Conservation (phyloP, 2,329 filamentous ascomycete species). For the Alternaria alternata region DNA sequence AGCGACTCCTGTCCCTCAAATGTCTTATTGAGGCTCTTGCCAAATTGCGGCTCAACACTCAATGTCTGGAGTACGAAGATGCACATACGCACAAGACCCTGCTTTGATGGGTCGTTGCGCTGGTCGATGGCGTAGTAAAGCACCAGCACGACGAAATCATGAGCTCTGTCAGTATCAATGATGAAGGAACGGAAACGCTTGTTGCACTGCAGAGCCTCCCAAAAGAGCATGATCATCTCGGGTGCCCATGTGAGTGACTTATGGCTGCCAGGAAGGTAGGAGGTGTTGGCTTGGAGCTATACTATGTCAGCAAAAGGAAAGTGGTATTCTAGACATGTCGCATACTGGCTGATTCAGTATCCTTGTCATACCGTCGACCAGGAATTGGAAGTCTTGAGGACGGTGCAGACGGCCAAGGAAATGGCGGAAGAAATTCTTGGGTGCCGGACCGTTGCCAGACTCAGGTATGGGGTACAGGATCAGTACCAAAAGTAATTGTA, state of each 20-base stretch:
- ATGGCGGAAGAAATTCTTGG: slow-evolving; percentile 93
- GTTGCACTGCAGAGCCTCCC: slow-evolving; percentile 97
- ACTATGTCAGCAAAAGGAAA: slow-evolving; percentile 29
- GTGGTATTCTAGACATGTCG: background rate
- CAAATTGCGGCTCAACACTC: slow-evolving; percentile 91
- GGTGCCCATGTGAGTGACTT: slow-evolving; percentile 85
- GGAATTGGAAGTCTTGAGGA: slow-evolving; percentile 96
- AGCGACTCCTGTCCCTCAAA: slow-evolving; percentile 91
- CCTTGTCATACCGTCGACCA: slow-evolving; percentile 91
- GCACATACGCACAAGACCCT: slow-evolving; percentile 94
- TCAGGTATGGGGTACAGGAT: slow-evolving; percentile 90
- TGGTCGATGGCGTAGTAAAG: slow-evolving; percentile 94
- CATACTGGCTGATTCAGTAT: slow-evolving; percentile 84
- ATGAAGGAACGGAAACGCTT: slow-evolving; percentile 97
- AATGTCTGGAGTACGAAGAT: slow-evolving; percentile 95
- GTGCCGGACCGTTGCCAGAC: slow-evolving; percentile 66
- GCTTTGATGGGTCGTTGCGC: slow-evolving; percentile 83
- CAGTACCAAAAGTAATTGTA: slow-evolving; percentile 87
- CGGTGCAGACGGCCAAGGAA: slow-evolving; percentile 90
- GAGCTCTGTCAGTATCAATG: slow-evolving; percentile 90
- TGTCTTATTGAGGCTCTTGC: slow-evolving; percentile 83
- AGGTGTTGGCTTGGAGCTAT: slow-evolving; percentile 81
- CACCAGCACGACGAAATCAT: slow-evolving; percentile 90
- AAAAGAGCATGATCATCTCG: slow-evolving; percentile 96
- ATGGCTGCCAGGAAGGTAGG: slow-evolving; percentile 87